Conservation (phyloP, 768 basidiomycete genomes). For the Crassisporium funariophilum region DNA sequence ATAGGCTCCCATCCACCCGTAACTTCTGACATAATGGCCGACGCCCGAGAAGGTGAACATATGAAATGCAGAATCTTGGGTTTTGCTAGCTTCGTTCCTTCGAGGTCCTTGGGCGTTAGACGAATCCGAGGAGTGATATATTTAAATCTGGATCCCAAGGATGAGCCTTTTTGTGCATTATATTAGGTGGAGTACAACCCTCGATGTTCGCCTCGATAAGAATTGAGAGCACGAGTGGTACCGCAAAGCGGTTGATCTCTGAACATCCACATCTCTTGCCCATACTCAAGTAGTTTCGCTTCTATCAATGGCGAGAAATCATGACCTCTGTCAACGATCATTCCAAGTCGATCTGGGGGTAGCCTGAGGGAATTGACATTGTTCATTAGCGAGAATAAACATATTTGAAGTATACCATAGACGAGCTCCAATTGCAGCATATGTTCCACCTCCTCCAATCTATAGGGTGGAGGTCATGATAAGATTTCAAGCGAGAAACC, state of each 20-base stretch:
- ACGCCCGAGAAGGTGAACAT: constrained; percentile 77
- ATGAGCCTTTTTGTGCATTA: neutral
- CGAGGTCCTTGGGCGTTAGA: constrained; percentile 71
- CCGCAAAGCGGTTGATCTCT: constrained; percentile 52
- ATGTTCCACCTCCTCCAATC: constrained; percentile 91
- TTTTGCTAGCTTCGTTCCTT: constrained; percentile 49
- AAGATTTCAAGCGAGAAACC: neutral
- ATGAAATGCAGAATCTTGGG: constrained; percentile 76
- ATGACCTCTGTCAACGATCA: constrained; percentile 80
- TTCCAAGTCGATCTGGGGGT: constrained; percentile 62
- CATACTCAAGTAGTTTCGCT: constrained; percentile 58
- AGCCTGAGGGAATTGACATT: constrained; percentile 48
- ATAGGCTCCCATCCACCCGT: constrained; percentile 62
- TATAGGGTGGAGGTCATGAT: constrained; percentile 29
- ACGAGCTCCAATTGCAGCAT: constrained; percentile 77
- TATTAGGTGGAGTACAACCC: constrained; percentile 43
- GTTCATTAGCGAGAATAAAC: neutral
- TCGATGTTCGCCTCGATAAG: constrained; percentile 73
- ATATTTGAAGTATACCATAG: constrained; percentile 58
- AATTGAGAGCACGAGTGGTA: constrained; percentile 78
- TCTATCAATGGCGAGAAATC: constrained; percentile 73
- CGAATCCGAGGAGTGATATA: constrained; percentile 75
- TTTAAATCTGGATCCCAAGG: constrained; percentile 55
- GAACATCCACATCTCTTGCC: constrained; percentile 77
- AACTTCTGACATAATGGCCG: constrained; percentile 66